Conservation (phyloP, 2,329 filamentous ascomycete species). For the Sarocladiaceae sp. region DNA sequence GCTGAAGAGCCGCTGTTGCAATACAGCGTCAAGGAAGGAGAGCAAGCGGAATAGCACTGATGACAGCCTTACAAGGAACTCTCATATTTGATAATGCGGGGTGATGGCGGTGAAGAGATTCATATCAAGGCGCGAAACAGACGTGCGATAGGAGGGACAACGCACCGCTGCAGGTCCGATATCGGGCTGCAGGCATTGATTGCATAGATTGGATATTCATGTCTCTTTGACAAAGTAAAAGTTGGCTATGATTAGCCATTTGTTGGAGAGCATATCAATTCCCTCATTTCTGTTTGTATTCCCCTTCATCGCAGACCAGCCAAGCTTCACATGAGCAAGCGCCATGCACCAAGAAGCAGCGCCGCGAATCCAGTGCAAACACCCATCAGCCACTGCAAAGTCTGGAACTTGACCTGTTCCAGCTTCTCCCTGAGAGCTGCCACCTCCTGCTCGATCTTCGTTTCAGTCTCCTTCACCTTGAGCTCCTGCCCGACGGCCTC, state of each 20-base stretch:
- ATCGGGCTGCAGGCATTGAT: constrained; percentile 1
- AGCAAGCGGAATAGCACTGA: no score
- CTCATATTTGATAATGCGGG: no score
- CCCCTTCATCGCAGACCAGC: background rate
- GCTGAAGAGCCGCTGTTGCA: no score
- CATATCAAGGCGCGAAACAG: no score
- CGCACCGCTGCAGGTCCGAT: background rate
- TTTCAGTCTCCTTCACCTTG: constrained; percentile 98
- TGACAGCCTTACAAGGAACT: no score
- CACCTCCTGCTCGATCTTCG: constrained; percentile 95
- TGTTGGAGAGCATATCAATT: no score
- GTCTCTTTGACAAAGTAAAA: background rate
- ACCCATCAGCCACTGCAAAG: constrained; percentile 95
- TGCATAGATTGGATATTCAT: background rate
- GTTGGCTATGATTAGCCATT: background rate
- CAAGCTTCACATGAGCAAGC: constrained; percentile 55
- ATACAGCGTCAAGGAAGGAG: no score
- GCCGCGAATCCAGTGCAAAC: constrained; percentile 64
- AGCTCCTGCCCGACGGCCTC: constrained; percentile 95
- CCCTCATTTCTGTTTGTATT: background rate
- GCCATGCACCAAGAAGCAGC: constrained; percentile 62
- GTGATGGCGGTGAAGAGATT: no score
- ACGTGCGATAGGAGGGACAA: background rate
- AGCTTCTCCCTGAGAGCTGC: constrained; percentile 84
- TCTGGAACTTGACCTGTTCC: constrained; percentile 97